Evolutionary conservation across 129 eudicot species (phyloP).

Genomic region (Apium graveolens): DNA sequence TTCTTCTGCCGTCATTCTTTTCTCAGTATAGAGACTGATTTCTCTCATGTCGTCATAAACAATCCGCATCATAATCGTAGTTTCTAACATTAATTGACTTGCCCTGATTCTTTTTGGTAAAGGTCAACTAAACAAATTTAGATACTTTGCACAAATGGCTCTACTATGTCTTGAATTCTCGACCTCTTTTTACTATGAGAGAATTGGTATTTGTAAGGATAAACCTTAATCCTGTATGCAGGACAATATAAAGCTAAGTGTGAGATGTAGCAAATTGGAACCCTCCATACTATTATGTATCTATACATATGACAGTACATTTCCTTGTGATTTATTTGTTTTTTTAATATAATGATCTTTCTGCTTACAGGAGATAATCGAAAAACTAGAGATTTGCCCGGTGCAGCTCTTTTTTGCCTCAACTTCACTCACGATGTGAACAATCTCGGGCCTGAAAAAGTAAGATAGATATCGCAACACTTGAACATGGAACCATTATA

Average conservation of each 20-base stretch:
- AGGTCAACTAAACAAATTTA: neutral
- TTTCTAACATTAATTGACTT: neutral
- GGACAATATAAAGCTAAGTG: neutral
- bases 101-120: neutral
- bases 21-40: neutral
- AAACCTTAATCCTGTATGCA: neutral
- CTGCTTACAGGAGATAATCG: conserved; percentile 41
- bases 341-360: neutral
- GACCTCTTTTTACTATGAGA: neutral
- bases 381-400: conserved; percentile 63
- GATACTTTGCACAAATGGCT: neutral
- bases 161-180: neutral
- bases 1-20: no score
- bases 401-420: conserved; percentile 74
- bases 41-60: neutral
- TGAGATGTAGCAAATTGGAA: neutral
- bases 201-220: no score
- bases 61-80: neutral
- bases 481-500: neutral
- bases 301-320: neutral
- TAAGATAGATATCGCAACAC: conserved; percentile 30
- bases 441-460: conserved; percentile 39
- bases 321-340: neutral
- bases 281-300: neutral
- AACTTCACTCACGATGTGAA: conserved; percentile 37